These are phyloP conservation scores for Dianthus caryophyllus DNA, from an alignment of 148 eudicot genomes.

Conservation along the genomic window DNA sequence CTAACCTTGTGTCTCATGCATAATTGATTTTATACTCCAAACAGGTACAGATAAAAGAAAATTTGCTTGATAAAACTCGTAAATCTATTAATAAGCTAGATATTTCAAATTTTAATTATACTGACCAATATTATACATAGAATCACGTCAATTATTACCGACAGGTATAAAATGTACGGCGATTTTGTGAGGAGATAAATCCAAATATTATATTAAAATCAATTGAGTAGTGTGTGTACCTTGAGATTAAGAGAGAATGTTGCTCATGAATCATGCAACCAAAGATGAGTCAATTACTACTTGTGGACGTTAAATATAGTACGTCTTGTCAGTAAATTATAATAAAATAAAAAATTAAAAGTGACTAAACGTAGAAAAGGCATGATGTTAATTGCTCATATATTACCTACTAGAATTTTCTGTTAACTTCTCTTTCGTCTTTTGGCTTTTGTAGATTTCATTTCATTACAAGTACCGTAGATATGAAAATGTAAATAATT, in stretches of 20 bases:
- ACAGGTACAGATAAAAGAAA: too few species aligned
- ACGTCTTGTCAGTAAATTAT: neutral
- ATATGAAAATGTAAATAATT: too few species aligned
- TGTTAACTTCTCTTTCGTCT: neutral
- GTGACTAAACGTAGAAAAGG: constrained; percentile 2
- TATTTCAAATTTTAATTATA: neutral
- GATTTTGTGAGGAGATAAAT: neutral
- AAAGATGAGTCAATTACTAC: neutral
- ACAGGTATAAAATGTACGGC: too few species aligned
- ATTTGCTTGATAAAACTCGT: too few species aligned
- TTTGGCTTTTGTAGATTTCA: neutral
- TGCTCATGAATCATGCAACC: neutral
- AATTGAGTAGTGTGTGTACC: too few species aligned
- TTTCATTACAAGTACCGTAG: too few species aligned
- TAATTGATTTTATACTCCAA: too few species aligned
- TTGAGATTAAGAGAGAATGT: neutral
- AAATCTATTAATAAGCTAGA: too few species aligned
- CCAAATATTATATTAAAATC: neutral
- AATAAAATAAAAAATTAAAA: too few species aligned
- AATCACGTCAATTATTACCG: neutral
- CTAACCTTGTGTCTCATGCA: too few species aligned
- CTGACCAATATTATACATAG: neutral
- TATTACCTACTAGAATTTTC: neutral
- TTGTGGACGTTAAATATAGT: neutral
- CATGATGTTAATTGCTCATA: constrained; percentile 1